These are phyloP conservation scores for Marasmius tenuissimus DNA, from an alignment of 1,284 basidiomycete species.

Conservation along the genomic window DNA sequence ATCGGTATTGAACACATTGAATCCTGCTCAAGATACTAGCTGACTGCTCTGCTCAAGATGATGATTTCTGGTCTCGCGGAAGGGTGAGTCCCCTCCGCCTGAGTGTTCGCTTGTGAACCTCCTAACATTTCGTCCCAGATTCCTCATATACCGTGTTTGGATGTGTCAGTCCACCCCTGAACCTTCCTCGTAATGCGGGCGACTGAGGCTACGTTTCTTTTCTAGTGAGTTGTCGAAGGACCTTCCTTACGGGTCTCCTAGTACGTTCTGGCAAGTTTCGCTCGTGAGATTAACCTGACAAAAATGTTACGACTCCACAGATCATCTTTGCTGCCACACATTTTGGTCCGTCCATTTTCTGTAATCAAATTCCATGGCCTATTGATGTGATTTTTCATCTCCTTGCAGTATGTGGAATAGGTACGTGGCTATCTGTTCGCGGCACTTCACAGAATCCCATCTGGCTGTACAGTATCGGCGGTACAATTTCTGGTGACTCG, in stretches of 20 bases:
- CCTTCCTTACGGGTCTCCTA: slow-evolving; percentile 20
- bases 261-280: slow-evolving; percentile 9
- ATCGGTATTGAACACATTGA: slow-evolving; percentile 20
- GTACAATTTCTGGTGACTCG: slow-evolving; percentile 22
- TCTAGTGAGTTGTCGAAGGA: slow-evolving; percentile 11
- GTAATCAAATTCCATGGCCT: too few relatives aligned
- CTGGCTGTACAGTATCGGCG: slow-evolving; percentile 22
- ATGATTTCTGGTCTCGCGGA: slow-evolving; percentile 29
- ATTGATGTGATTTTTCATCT: not conserved
- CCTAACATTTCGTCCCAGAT: slow-evolving; percentile 17
- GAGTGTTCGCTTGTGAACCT: not conserved
- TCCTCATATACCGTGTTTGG: slow-evolving; percentile 31
- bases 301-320: slow-evolving; percentile 1
- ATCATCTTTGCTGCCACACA: slow-evolving; percentile 24
- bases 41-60: slow-evolving; percentile 23
- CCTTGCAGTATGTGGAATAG: slow-evolving; percentile 27
- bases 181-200: not conserved
- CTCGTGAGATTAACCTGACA: not conserved
- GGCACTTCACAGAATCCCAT: not conserved
- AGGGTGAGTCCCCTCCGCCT: slow-evolving; percentile 19
- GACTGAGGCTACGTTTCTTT: not conserved
- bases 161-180: slow-evolving; percentile 19
- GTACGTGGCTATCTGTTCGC: slow-evolving; percentile 11
- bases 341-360: slow-evolving; percentile 26
- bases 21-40: not conserved